phyloP scores from a whole-genome alignment of 768 basidiomycete species.

The Cyclocybe cylindracea region DNA sequence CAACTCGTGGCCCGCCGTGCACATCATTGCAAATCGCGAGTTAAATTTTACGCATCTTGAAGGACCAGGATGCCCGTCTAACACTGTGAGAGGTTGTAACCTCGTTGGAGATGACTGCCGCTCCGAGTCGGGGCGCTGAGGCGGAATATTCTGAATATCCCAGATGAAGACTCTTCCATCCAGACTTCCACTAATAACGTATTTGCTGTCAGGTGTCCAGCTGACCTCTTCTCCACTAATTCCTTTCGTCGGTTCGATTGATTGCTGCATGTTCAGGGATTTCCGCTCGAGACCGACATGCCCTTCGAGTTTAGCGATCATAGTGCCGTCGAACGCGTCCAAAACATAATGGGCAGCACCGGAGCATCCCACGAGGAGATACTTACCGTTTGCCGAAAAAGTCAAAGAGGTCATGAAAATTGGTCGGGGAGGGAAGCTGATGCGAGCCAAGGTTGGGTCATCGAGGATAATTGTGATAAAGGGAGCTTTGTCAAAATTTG shows the following conservation, averaged over 20 bases:
- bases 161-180: slow-evolving; percentile 87
- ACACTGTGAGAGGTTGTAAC: slow-evolving; percentile 37
- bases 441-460: slow-evolving; percentile 72
- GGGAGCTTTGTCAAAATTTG: slow-evolving; percentile 89
- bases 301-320: slow-evolving; percentile 86
- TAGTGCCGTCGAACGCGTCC: slow-evolving; percentile 84
- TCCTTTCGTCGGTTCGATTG: slow-evolving; percentile 72
- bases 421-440: slow-evolving; percentile 83
- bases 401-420: slow-evolving; percentile 90
- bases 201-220: slow-evolving; percentile 96
- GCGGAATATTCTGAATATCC: slow-evolving; percentile 74
- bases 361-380: slow-evolving; percentile 89
- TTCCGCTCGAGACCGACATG: slow-evolving; percentile 82
- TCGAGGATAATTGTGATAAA: slow-evolving; percentile 83
- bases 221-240: slow-evolving; percentile 91
- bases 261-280: slow-evolving; percentile 45
- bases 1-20: slow-evolving; percentile 79
- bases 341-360: slow-evolving; percentile 91
- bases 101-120: slow-evolving; percentile 51
- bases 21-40: slow-evolving; percentile 87
- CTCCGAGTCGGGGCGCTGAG: slow-evolving; percentile 49
- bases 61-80: slow-evolving; percentile 85
- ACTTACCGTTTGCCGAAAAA: slow-evolving; percentile 91
- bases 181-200: slow-evolving; percentile 79
- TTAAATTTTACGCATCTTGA: slow-evolving; percentile 89